Evolutionary conservation across 345 rosid species (phyloP).

Genomic region (Eucalyptus brandiana): DNA sequence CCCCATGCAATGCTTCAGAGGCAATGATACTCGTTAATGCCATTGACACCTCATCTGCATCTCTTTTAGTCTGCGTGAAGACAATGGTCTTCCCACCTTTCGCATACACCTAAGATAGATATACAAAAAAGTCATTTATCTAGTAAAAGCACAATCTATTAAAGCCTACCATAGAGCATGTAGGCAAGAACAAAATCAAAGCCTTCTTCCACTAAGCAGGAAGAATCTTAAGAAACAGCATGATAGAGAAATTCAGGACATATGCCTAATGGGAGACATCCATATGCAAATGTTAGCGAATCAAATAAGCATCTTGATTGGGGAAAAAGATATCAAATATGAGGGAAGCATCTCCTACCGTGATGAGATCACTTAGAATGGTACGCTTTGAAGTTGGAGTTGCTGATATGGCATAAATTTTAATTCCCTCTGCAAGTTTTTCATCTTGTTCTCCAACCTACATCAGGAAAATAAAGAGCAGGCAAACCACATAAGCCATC

Average conservation of each 20-base stretch:
- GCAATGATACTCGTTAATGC: conserved; percentile 75
- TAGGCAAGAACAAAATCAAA: not conserved
- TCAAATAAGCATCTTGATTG: not conserved
- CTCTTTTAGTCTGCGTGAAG: conserved; percentile 92
- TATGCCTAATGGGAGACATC: not conserved
- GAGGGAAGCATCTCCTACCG: conserved; percentile 24
- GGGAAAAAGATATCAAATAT: not conserved
- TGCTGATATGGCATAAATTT: conserved; percentile 73
- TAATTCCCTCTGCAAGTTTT: conserved; percentile 92
- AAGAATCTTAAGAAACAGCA: not conserved
- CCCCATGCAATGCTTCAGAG: conserved; percentile 96
- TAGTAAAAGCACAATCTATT: not conserved
- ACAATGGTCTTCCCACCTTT: conserved; percentile 97
- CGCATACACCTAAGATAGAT: conserved; percentile 64
- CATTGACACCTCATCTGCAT: conserved; percentile 92
- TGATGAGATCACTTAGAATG: conserved; percentile 83
- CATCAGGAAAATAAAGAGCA: not conserved
- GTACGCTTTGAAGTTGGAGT: conserved; percentile 75
- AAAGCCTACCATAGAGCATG: not conserved
- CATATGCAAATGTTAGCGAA: not conserved
- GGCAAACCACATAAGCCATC: not conserved
- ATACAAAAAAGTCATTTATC: not conserved
- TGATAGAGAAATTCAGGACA: not conserved
- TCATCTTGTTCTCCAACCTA: conserved; percentile 96
- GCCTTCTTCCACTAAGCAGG: not conserved